Evolutionary conservation across 352 stramenopile genomes (phyloP).

Genomic region (Paralagenidium karlingii): DNA sequence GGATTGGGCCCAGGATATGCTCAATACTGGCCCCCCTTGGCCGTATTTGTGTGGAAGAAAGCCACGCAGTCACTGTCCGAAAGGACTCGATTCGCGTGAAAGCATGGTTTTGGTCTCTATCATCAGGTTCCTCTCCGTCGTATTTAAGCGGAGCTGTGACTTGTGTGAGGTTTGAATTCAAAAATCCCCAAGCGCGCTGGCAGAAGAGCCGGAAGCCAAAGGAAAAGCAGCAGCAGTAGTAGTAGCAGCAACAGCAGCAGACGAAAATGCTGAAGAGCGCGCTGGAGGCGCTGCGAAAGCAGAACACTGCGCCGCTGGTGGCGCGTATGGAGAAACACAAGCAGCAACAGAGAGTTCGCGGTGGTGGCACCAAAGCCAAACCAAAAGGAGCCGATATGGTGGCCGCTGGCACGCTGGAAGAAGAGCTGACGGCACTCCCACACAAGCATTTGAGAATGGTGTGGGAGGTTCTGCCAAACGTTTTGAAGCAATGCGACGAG

Average conservation of each 20-base stretch:
- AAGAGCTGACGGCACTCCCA: conserved; percentile 4
- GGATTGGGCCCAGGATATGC: conserved; percentile 7
- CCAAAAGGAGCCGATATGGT: conserved; percentile 13
- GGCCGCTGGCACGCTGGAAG: conserved; percentile 3
- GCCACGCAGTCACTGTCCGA: too few species aligned
- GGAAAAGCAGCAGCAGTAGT: conserved; percentile 1
- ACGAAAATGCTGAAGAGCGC: conserved; percentile 16
- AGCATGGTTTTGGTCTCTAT: conserved; percentile 3
- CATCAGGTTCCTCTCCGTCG: conserved; percentile 8
- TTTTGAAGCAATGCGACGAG: too few species aligned
- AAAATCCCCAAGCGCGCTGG: too few species aligned
- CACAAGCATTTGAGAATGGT: too few species aligned
- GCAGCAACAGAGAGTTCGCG: conserved; percentile 9
- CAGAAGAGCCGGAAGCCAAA: too few species aligned
- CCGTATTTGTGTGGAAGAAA: conserved; percentile 36
- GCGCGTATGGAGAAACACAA: conserved; percentile 21
- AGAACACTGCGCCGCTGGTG: conserved; percentile 18
- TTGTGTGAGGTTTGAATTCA: too few species aligned
- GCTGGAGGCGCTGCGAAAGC: conserved; percentile 20
- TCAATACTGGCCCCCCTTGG: conserved; percentile 7
- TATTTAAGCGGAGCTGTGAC: too few species aligned
- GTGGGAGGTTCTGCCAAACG: too few species aligned
- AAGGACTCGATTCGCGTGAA: too few species aligned
- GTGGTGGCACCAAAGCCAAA: conserved; percentile 9
- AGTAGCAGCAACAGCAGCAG: conserved; percentile 3